phyloP scores from a whole-genome alignment of 768 basidiomycete species.

The Mycena amicta region DNA sequence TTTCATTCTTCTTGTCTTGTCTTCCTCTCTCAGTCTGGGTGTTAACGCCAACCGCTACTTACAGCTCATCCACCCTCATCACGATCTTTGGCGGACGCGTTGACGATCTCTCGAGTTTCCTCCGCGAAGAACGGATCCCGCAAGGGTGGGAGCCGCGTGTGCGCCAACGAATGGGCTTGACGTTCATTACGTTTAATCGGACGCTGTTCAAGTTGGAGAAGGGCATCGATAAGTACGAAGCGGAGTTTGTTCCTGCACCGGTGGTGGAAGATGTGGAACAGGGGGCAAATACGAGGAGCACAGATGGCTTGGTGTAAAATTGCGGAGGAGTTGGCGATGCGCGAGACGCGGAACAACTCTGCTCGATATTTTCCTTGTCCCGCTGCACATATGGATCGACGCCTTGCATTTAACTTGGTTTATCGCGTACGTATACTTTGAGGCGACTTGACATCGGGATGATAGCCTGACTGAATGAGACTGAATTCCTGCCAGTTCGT shows the following conservation, averaged over 20 bases:
- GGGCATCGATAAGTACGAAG: slow-evolving; percentile 35
- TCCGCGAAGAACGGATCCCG: slow-evolving; percentile 73
- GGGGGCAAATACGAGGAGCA: neutral
- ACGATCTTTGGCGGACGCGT: slow-evolving; percentile 68
- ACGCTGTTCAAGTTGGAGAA: slow-evolving; percentile 46
- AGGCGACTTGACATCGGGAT: too few species aligned
- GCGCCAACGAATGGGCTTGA: slow-evolving; percentile 59
- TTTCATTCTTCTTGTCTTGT: neutral
- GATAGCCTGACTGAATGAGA: too few species aligned
- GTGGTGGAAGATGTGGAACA: neutral
- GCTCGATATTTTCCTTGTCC: too few species aligned
- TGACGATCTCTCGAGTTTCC: slow-evolving; percentile 52
- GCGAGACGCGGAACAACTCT: too few species aligned
- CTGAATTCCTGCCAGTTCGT: too few species aligned
- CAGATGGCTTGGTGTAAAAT: too few species aligned
- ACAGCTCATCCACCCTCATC: slow-evolving; percentile 63
- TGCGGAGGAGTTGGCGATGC: too few species aligned
- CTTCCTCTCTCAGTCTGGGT: too few species aligned
- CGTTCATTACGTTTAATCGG: slow-evolving; percentile 56
- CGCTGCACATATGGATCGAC: too few species aligned
- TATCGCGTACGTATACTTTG: too few species aligned
- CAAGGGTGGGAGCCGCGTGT: slow-evolving; percentile 70
- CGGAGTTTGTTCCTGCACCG: neutral
- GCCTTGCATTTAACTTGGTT: too few species aligned
- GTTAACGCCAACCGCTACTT: neutral